phyloP scores from a whole-genome alignment of 2,329 filamentous ascomycete genomes.

The Ophiocordyceps robertsii region DNA sequence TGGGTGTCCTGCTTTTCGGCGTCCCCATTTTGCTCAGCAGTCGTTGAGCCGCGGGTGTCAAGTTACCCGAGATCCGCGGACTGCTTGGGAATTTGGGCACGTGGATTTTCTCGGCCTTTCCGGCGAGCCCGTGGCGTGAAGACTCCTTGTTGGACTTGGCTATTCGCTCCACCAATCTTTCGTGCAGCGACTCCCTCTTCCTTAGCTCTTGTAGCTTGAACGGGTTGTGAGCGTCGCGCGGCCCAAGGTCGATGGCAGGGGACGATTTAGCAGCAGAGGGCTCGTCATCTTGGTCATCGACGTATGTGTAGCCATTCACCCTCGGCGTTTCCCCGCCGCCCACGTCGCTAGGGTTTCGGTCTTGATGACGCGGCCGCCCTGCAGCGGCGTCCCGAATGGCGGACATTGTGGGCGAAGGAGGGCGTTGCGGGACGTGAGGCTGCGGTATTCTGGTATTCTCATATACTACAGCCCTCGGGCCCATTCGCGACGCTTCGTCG shows the following conservation, averaged over 20 bases:
- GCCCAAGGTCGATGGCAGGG: constrained; percentile 42
- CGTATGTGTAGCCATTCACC: constrained; percentile 88
- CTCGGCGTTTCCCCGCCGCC: constrained; percentile 68
- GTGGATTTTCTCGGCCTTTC: constrained; percentile 43
- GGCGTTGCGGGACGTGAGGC: constrained; percentile 27
- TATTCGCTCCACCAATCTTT: constrained; percentile 75
- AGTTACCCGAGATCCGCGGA: constrained; percentile 37
- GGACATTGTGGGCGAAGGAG: constrained; percentile 71
- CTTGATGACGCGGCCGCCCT: constrained; percentile 49
- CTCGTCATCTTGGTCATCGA: constrained; percentile 55
- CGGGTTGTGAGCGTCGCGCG: constrained; percentile 54
- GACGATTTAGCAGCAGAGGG: constrained; percentile 10
- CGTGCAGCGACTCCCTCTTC: constrained; percentile 67
- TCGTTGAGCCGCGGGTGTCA: constrained; percentile 65
- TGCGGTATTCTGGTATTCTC: constrained; percentile 68
- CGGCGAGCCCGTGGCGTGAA: constrained; percentile 44
- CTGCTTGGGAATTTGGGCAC: constrained; percentile 60
- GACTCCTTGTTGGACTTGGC: constrained; percentile 56
- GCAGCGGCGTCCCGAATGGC: constrained; percentile 75
- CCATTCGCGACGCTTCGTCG: constrained; percentile 57
- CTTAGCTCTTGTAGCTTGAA: constrained; percentile 69
- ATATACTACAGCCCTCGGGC: constrained; percentile 66
- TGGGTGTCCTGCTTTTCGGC: constrained; percentile 20
- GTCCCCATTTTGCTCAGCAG: constrained; percentile 49
- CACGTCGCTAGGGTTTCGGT: constrained; percentile 43